phyloP scores from a whole-genome alignment of 768 basidiomycete genomes.

The Holtermannia corniformis region DNA sequence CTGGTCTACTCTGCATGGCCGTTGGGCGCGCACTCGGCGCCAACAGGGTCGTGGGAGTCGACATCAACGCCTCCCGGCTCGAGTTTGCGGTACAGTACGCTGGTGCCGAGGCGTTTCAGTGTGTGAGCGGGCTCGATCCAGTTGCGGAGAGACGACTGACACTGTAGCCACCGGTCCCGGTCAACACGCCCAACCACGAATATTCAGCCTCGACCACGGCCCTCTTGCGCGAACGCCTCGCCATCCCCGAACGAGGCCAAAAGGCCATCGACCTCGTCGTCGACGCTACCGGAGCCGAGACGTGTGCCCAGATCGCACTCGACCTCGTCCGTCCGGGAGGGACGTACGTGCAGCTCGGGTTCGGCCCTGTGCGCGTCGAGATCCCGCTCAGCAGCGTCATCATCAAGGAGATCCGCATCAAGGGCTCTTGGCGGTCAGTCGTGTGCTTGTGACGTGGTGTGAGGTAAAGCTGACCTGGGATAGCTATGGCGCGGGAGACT shows the following conservation, averaged over 20 bases:
- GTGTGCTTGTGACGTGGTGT: too few species aligned
- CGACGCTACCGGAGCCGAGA: conserved; percentile 87
- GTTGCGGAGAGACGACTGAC: too few species aligned
- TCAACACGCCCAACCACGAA: conserved; percentile 49
- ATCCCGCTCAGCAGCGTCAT: conserved; percentile 63
- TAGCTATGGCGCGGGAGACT: conserved; percentile 44
- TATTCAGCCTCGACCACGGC: conserved; percentile 66
- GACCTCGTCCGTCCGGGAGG: conserved; percentile 61
- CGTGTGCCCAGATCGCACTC: conserved; percentile 77
- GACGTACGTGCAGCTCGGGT: conserved; percentile 60
- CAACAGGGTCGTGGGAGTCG: conserved; percentile 70
- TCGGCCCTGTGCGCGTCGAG: conserved; percentile 66
- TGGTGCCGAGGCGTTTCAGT: conserved; percentile 55
- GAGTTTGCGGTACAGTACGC: conserved; percentile 78
- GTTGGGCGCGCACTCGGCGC: conserved; percentile 93
- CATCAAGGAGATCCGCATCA: conserved; percentile 68
- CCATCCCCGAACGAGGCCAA: conserved; percentile 61
- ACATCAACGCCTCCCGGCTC: conserved; percentile 54
- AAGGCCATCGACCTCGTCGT: conserved; percentile 73
- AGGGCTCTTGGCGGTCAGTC: conserved; percentile 89
- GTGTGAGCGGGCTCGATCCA: conserved; percentile 32
- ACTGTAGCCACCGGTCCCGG: not conserved
- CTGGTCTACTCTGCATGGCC: conserved; percentile 79
- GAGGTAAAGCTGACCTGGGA: too few species aligned
- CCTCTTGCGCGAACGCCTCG: conserved; percentile 56